Base-by-base conservation (phyloP, 2,329 filamentous ascomycete genomes). In the Colletotrichum orbiculare region DNA sequence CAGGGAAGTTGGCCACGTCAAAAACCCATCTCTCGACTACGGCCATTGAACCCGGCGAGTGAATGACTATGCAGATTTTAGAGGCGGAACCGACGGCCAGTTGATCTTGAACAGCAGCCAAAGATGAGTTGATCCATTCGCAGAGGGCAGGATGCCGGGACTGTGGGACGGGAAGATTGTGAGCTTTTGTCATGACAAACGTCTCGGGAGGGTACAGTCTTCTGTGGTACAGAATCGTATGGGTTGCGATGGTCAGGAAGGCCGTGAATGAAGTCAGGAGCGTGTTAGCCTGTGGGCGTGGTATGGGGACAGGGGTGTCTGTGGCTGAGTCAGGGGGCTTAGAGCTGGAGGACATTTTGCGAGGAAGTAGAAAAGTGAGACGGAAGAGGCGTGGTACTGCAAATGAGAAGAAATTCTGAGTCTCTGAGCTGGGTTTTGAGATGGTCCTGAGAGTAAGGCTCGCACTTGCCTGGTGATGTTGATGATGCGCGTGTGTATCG, bases 131-230 rank as follows among this genome's bases (percentile, higher is more conserved):
- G 77, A 97, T 89, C 91, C 94, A 97, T 72, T 88, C 82, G 83
- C 93, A 96, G 69, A 97, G 91, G 71, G 87, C 87, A 0, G 94
- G 93, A 77, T 97, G 94, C 63, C 94, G 91, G 66, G 89, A 95
- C 75, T 97, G 94, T 71, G 91, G 90, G 49, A 96, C 91, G 37
- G 93, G 86, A 64, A 93, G 89, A 79, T 95, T 94, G 83, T 94
- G 94, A 72, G 92, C 93, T 68, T 91, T 87, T 43, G 90, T 87
- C 46, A 90, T 88, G 63, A 95, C 86, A 79, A 97, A 97, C 41
- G 93, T 92, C 35, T 87, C 79, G 53, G 81, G 77, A 0, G 94
- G 93, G 77, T 97, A 97, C 73, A 97, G 87, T 65, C 79, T 78
- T 71, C 94, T 91, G 73, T 96, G 89, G 81, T 89, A 95, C 70